These are phyloP conservation scores for Penicillium italicum DNA, from an alignment of 2,329 filamentous ascomycete genomes.

Conservation along the genomic window DNA sequence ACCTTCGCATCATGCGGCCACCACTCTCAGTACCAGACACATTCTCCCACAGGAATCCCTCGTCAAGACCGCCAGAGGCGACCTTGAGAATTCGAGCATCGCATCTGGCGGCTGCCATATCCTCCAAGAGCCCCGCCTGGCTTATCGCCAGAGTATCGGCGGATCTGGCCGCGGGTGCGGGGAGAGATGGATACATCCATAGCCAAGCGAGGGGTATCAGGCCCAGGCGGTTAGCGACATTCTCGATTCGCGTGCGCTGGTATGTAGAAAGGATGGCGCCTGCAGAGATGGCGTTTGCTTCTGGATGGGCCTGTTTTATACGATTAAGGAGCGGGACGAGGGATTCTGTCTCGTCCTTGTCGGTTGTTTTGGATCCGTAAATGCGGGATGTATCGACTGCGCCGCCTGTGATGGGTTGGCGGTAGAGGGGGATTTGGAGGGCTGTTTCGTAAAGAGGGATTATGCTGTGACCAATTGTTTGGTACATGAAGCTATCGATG, in stretches of 20 bases:
- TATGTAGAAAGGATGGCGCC: conserved; percentile 94
- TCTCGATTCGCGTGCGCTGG: conserved; percentile 93
- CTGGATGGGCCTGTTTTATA: conserved; percentile 67
- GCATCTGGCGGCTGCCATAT: conserved; percentile 74
- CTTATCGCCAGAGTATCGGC: conserved; percentile 14
- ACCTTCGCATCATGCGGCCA: conserved; percentile 37
- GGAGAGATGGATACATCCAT: conserved; percentile 83
- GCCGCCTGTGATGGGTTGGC: conserved; percentile 68
- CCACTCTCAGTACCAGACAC: conserved; percentile 54
- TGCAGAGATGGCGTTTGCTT: conserved; percentile 80
- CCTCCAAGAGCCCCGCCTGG: conserved; percentile 59
- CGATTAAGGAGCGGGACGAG: conserved; percentile 69
- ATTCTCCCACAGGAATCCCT: conserved; percentile 74
- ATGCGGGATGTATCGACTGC: conserved; percentile 69
- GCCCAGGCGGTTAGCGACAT: conserved; percentile 78
- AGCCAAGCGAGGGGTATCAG: conserved; percentile 79
- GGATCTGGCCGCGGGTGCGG: conserved; percentile 42
- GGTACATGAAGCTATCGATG: conserved; percentile 98
- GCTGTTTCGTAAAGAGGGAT: conserved; percentile 80
- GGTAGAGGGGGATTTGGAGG: conserved; percentile 77
- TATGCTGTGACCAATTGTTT: conserved; percentile 86
- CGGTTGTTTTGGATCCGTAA: conserved; percentile 51
- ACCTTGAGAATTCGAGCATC: conserved; percentile 95
- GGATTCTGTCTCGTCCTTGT: conserved; percentile 82
- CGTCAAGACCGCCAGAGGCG: conserved; percentile 82